These are phyloP conservation scores for Clathrus columnatus DNA, from an alignment of 768 basidiomycete genomes.

Conservation along the genomic window DNA sequence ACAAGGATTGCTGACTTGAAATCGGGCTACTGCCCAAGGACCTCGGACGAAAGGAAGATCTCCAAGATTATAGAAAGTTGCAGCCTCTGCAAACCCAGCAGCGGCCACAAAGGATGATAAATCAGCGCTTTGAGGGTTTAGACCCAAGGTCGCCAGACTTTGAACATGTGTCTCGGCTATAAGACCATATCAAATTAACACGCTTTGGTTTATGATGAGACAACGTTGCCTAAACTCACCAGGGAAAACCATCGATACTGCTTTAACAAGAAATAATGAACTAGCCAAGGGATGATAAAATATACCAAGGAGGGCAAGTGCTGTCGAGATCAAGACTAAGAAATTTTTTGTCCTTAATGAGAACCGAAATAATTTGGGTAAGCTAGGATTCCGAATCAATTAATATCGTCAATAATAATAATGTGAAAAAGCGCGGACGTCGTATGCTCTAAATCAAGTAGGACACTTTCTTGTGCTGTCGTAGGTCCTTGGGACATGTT, in stretches of 20 bases:
- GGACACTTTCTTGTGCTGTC: constrained; percentile 47
- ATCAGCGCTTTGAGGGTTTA: constrained; percentile 34
- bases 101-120: constrained; percentile 52
- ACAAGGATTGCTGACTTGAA: constrained; percentile 30
- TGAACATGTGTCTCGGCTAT: constrained; percentile 22
- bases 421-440: constrained; percentile 16
- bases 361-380: constrained; percentile 32
- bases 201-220: neutral
- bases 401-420: neutral
- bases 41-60: constrained; percentile 51
- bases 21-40: constrained; percentile 47
- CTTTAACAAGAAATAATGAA: constrained; percentile 22
- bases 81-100: constrained; percentile 44
- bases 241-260: neutral
- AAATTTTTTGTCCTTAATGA: constrained; percentile 45
- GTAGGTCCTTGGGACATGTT: constrained; percentile 44
- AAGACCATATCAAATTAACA: neutral
- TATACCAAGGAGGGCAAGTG: constrained; percentile 37
- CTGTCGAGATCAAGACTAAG: constrained; percentile 43
- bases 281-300: constrained; percentile 52
- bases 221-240: neutral
- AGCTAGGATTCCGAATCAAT: constrained; percentile 25
- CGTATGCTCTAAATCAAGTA: constrained; percentile 50
- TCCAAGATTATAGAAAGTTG: constrained; percentile 34
- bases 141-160: constrained; percentile 34